phyloP scores from a whole-genome alignment of 106 monocot species.

The Platanthera guangdongensis region DNA sequence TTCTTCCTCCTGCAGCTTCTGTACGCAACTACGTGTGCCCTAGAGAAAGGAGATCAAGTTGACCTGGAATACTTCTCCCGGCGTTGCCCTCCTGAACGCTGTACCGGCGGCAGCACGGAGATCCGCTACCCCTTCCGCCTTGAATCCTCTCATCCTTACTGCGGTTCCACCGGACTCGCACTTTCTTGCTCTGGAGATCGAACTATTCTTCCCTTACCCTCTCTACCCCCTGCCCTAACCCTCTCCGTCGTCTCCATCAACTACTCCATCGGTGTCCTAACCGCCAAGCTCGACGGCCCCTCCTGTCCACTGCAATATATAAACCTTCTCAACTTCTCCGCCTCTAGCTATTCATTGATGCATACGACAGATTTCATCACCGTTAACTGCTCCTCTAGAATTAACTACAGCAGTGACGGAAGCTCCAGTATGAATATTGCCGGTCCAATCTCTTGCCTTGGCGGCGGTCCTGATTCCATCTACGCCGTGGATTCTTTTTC shows the following conservation, averaged over 20 bases:
- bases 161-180: neutral
- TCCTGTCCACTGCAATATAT: constrained; percentile 11
- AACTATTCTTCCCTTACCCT: constrained; percentile 4
- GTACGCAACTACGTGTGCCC: neutral
- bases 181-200: constrained; percentile 6
- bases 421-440: neutral
- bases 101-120: constrained; percentile 1
- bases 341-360: neutral
- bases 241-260: constrained; percentile 10
- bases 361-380: neutral
- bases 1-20: neutral
- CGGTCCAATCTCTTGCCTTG: constrained; percentile 10
- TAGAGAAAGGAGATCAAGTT: neutral
- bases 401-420: neutral
- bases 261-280: neutral
- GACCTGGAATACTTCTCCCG: constrained; percentile 4
- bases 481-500: neutral
- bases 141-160: neutral
- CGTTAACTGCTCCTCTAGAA: neutral
- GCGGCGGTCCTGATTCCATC: neutral
- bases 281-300: neutral
- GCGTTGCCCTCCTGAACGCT: constrained; percentile 6
- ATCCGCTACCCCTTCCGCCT: constrained; percentile 11
- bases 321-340: neutral
- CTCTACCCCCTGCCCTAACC: neutral